Conservation (phyloP, 495 filamentous ascomycete species). For the Trichoderma virens region DNA sequence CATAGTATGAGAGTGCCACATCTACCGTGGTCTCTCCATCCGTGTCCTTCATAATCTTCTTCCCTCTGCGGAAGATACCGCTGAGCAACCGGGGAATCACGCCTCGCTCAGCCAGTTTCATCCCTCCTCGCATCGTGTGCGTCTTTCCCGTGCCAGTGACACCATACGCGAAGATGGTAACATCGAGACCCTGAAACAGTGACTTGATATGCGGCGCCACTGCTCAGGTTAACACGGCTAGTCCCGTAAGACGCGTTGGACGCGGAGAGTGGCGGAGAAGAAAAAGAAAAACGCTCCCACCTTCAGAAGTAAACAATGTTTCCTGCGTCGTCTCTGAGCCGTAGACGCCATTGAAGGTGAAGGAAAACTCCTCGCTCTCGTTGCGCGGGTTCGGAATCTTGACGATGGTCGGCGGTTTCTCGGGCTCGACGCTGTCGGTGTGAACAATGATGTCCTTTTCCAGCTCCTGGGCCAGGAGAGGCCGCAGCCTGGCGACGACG, state of each 20-base stretch:
- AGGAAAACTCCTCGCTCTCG: constrained; percentile 80
- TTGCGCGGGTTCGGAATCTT: constrained; percentile 95
- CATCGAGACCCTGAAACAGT: constrained; percentile 87
- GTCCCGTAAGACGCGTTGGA: background rate
- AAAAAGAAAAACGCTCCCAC: constrained; percentile 34
- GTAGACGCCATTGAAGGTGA: constrained; percentile 93
- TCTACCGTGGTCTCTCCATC: constrained; percentile 63
- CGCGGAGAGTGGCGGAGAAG: constrained; percentile 9
- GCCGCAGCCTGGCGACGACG: constrained; percentile 83
- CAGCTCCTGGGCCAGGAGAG: constrained; percentile 73
- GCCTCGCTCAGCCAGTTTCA: constrained; percentile 79
- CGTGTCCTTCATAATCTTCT: constrained; percentile 83
- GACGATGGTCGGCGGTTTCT: constrained; percentile 55
- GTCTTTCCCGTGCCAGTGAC: constrained; percentile 96
- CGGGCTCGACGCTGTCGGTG: constrained; percentile 49
- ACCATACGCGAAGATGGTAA: constrained; percentile 93
- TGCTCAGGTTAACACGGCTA: constrained; percentile 18
- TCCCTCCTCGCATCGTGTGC: constrained; percentile 94
- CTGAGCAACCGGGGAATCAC: constrained; percentile 86
- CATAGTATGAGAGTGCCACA: constrained; percentile 88
- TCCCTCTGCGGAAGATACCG: constrained; percentile 72
- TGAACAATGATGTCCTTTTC: constrained; percentile 79
- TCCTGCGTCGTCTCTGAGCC: constrained; percentile 72
- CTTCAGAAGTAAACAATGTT: constrained; percentile 80
- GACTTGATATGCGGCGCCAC: constrained; percentile 66